phyloP scores from a whole-genome alignment of 495 filamentous ascomycete species.

The Penicillium salamii region DNA sequence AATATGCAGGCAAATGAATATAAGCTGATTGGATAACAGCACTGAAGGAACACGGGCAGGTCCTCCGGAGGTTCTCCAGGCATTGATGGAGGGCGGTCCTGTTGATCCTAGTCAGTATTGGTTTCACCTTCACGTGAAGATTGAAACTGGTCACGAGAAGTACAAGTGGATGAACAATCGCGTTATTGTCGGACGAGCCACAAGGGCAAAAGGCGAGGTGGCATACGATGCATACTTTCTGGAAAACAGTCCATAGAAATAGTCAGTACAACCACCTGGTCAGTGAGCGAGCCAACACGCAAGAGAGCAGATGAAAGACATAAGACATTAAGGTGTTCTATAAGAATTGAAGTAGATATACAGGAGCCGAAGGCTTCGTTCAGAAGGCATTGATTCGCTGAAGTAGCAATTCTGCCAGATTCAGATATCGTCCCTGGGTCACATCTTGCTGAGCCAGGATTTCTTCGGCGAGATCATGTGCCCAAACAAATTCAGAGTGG shows the following conservation, averaged over 20 bases:
- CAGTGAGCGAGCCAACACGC: too few species aligned
- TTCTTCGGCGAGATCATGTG: conserved; percentile 32
- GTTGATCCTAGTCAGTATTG: conserved; percentile 30
- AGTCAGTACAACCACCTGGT: too few species aligned
- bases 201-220: conserved; percentile 27
- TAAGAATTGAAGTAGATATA: conserved; percentile 23
- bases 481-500: conserved; percentile 36
- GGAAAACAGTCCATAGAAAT: conserved; percentile 20
- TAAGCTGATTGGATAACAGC: background rate
- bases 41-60: conserved; percentile 31
- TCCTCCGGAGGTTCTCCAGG: conserved; percentile 25
- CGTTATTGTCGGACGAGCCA: conserved; percentile 29
- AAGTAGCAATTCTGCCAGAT: conserved; percentile 34
- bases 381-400: conserved; percentile 16
- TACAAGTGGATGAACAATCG: conserved; percentile 35
- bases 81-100: conserved; percentile 27
- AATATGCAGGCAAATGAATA: background rate
- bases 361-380: conserved; percentile 9
- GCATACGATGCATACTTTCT: conserved; percentile 33
- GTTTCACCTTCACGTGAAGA: conserved; percentile 31
- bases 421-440: conserved; percentile 24
- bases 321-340: conserved; percentile 5
- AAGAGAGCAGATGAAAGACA: background rate
- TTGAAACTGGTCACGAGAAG: conserved; percentile 32
- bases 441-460: conserved; percentile 31